These are phyloP conservation scores for Fusarium torreyae DNA, from an alignment of 2,329 filamentous ascomycete species.

Conservation along the genomic window DNA sequence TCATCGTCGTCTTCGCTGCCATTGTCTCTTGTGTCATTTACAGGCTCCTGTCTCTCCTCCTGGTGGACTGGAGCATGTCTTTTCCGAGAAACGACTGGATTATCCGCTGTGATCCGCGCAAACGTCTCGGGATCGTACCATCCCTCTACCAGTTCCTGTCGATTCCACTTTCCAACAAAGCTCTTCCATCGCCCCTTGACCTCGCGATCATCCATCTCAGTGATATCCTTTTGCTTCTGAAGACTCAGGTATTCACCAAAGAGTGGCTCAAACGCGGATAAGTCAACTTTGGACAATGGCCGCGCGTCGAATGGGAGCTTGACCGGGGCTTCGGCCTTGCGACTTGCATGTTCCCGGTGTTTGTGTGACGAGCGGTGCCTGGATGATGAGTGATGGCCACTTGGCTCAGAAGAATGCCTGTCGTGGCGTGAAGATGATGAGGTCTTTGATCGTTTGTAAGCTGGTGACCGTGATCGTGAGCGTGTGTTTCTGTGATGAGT, in stretches of 20 bases:
- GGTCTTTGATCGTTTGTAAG: slow-evolving; percentile 35
- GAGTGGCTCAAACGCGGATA: slow-evolving; percentile 76
- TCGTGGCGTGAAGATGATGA: slow-evolving; percentile 35
- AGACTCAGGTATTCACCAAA: slow-evolving; percentile 90
- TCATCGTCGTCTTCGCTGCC: slow-evolving; percentile 63
- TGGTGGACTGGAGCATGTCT: slow-evolving; percentile 24
- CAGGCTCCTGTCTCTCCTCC: slow-evolving; percentile 59
- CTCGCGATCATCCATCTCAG: slow-evolving; percentile 81
- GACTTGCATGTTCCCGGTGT: slow-evolving; percentile 39
- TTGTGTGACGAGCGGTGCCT: slow-evolving; percentile 48
- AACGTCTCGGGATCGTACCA: slow-evolving; percentile 92
- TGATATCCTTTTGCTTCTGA: slow-evolving; percentile 82
- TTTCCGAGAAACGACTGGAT: slow-evolving; percentile 18
- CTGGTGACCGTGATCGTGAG: slow-evolving; percentile 47
- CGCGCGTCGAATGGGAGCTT: slow-evolving; percentile 76
- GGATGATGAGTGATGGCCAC: slow-evolving; percentile 32
- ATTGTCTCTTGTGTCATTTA: slow-evolving; percentile 59
- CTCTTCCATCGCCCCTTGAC: slow-evolving; percentile 91
- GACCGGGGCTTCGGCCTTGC: slow-evolving; percentile 23
- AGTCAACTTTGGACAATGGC: slow-evolving; percentile 77
- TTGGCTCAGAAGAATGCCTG: slow-evolving; percentile 31
- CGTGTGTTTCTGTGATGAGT: slow-evolving; percentile 32
- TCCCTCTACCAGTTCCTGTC: slow-evolving; percentile 85
- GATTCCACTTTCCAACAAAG: slow-evolving; percentile 93
- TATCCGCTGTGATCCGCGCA: slow-evolving; percentile 54